These are phyloP conservation scores for Scheffersomyces amazonensis DNA, from an alignment of 805 yeast species.

Conservation along the genomic window DNA sequence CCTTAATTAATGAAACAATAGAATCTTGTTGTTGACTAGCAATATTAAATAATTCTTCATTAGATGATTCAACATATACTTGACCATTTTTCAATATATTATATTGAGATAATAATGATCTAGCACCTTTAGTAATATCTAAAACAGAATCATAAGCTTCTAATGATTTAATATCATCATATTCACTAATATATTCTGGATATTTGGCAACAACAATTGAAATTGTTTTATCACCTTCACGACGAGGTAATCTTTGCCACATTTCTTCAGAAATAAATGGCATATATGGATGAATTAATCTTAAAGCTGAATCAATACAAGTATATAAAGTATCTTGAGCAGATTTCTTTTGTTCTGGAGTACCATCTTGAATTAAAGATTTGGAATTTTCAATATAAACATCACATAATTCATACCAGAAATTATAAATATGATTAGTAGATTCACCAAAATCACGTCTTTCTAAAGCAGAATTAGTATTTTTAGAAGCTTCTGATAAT, in stretches of 20 bases:
- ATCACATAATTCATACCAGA: constrained; percentile 97
- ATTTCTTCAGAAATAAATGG: constrained; percentile 95
- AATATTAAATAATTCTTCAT: constrained; percentile 45
- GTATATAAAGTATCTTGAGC: constrained; percentile 95
- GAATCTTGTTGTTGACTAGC: constrained; percentile 74
- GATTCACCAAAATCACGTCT: constrained; percentile 86
- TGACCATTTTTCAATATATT: constrained; percentile 84
- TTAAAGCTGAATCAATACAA: constrained; percentile 86
- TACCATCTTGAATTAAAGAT: constrained; percentile 87
- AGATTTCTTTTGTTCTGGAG: constrained; percentile 76
- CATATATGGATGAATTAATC: constrained; percentile 96
- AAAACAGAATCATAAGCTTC: constrained; percentile 80
- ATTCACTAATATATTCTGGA: constrained; percentile 64
- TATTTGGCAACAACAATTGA: constrained; percentile 78
- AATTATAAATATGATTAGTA: constrained; percentile 83
- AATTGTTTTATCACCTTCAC: constrained; percentile 63
- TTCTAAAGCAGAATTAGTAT: constrained; percentile 66
- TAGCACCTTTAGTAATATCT: constrained; percentile 83
- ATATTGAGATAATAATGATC: constrained; percentile 90
- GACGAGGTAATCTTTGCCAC: constrained; percentile 97
- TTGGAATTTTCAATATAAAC: constrained; percentile 98
- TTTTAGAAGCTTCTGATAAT: constrained; percentile 65
- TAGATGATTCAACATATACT: constrained; percentile 73
- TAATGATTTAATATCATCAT: constrained; percentile 62
- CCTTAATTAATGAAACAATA: constrained; percentile 89